Conservation (phyloP, 352 stramenopile genomes). For the Blastocystis sp. region DNA sequence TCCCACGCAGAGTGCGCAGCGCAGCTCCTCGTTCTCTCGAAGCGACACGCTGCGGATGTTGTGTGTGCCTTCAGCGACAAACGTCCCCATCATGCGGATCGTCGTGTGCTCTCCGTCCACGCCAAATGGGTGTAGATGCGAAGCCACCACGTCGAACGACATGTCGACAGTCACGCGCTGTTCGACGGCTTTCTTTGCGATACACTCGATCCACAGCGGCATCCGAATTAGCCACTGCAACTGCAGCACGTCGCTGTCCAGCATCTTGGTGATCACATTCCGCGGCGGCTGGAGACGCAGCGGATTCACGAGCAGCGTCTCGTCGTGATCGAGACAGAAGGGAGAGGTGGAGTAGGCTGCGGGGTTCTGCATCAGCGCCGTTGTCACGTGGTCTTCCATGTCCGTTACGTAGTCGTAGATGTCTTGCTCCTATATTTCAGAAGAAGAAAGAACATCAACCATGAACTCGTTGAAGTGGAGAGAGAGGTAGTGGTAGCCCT, state of each 20-base stretch:
- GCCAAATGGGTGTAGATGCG: background rate
- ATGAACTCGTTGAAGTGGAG: constrained; percentile 8
- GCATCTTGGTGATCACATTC: background rate
- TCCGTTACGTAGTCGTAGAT: constrained; percentile 32
- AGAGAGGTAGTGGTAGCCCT: background rate
- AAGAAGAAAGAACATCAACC: background rate
- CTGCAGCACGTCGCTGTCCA: background rate
- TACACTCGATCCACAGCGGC: background rate
- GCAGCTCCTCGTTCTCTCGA: background rate
- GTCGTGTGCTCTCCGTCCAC: background rate
- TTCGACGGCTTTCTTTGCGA: background rate
- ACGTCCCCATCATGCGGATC: background rate
- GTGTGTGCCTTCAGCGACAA: background rate
- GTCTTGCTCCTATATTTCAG: background rate
- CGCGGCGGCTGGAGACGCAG: constrained; percentile 12
- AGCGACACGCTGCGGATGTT: background rate
- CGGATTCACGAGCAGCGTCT: background rate
- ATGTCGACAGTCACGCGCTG: background rate
- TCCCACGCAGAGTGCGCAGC: background rate
- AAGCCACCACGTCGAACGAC: background rate
- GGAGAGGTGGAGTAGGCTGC: background rate
- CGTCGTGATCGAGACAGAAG: background rate
- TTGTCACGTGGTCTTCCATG: background rate
- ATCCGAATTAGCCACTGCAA: background rate
- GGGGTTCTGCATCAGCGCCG: constrained; percentile 1